These are phyloP conservation scores for Coniochaeta prunicola DNA, from an alignment of 2,329 filamentous ascomycete genomes.

Conservation along the genomic window DNA sequence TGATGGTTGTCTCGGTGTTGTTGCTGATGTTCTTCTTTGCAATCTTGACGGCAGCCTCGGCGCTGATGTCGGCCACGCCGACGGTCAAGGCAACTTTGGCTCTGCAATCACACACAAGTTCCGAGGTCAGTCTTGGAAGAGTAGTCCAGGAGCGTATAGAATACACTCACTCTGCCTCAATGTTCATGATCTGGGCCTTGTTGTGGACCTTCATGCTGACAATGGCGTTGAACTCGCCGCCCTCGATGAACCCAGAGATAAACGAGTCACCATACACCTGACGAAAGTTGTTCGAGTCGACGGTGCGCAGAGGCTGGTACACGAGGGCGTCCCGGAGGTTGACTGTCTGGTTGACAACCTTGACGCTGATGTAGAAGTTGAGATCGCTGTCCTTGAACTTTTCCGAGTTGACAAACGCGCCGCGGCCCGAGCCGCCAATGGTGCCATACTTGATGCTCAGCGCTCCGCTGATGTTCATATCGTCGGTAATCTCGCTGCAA, in stretches of 20 bases:
- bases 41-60: neutral
- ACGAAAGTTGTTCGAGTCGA: neutral
- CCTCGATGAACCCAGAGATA: neutral
- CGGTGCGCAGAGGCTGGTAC: too few relatives aligned
- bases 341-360: neutral
- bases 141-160: too few relatives aligned
- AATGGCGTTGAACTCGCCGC: neutral
- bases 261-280: neutral
- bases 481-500: neutral
- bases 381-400: neutral
- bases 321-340: too few relatives aligned
- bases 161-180: too few relatives aligned
- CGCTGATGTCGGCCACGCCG: neutral
- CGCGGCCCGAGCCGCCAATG: neutral
- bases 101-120: too few relatives aligned
- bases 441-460: neutral
- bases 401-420: neutral
- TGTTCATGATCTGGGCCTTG: neutral
- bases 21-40: neutral
- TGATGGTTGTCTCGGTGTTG: neutral
- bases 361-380: neutral
- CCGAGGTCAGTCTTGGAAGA: too few relatives aligned
- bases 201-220: neutral
- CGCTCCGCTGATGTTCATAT: neutral
- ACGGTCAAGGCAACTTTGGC: neutral